Base-by-base conservation (phyloP, 2,329 filamentous ascomycete species). In the Apiospora saccharicola region DNA sequence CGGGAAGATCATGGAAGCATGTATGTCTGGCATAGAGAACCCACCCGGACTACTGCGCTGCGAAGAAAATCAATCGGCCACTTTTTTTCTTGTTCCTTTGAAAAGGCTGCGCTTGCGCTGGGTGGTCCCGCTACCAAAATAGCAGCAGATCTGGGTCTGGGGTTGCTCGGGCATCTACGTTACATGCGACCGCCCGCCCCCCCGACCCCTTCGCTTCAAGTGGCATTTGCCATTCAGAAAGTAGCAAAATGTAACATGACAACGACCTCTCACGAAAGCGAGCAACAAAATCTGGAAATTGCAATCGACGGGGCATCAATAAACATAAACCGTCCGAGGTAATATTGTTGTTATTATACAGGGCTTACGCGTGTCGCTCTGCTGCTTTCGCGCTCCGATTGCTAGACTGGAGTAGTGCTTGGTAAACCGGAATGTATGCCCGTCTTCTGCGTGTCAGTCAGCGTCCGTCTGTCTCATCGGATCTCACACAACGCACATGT, bases 81-180 rank as follows among this genome's bases (percentile, higher is more conserved):
- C 34, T 64, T 64, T 41, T 64, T 41, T n/a, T n/a, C 8, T 8
- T 47, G 22, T 14, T 19, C 46, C 57, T 37, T 10, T 6, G 3
- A 7, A 6, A 64, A 64, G 57, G 53, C 53, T 2, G 46, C 19
- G 5, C 37, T 41, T 8, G 37, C 37, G 37, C 37, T 41, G 37
- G 46, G 22, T 16, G 24, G 53, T 57, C 53, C 53, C 53, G 26
- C 53, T 13, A 64, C 57, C 57, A 64, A 64, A 64, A 64, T 64
- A 64, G 57, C 19, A 41, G 34, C 57, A 64, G 34, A 64, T 64
- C 57, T 64, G 19, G 57, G 57, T n/a, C 22, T 34, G 57, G 57
- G 57, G 44, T 61, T 61, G 53, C 53, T 64, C 30, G 34, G 34
- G 19, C 57, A 64, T 34, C 30, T 64, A 41, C 30, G 30, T 61